Percentiles rank a stretch among this genome's conserved stretches.
Evolutionary conservation across 306 rosid genomes (phyloP).

Genomic region (Luffa acutangula): DNA sequence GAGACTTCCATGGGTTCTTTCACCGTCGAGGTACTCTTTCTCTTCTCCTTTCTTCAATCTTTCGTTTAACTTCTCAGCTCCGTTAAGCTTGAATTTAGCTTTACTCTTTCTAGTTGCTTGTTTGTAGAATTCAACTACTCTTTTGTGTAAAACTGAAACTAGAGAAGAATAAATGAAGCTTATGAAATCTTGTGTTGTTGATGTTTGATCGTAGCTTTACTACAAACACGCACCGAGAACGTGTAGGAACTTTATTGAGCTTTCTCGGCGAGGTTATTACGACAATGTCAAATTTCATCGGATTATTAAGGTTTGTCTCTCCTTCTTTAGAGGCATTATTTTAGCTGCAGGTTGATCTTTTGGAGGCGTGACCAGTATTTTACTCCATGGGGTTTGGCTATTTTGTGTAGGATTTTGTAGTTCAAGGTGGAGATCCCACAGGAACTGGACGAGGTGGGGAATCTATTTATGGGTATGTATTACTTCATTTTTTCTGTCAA

Average conservation of each 20-base stretch:
- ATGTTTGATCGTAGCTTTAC: constrained; percentile 43
- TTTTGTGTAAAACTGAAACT: neutral
- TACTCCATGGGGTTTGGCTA: constrained; percentile 2
- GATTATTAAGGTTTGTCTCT: constrained; percentile 69
- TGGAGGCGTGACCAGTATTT: neutral
- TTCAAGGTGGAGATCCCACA: constrained; percentile 99
- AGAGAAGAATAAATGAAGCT: neutral
- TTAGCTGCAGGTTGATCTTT: neutral
- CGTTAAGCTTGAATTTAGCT: neutral
- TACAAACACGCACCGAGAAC: constrained; percentile 93
- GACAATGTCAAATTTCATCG: constrained; percentile 91
- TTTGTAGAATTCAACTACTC: neutral
- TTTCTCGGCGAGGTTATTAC: constrained; percentile 84
- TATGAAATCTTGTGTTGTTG: neutral
- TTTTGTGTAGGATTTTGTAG: constrained; percentile 76
- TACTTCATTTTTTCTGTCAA: neutral
- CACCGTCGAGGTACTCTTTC: constrained; percentile 58
- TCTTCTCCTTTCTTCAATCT: neutral
- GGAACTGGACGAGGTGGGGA: constrained; percentile 99
- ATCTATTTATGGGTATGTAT: constrained; percentile 78
- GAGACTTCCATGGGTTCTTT: constrained; percentile 96
- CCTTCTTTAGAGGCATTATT: neutral
- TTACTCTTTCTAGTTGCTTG: neutral
- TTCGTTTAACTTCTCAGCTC: neutral
- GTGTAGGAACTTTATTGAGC: constrained; percentile 91